These are phyloP conservation scores for Aphanomyces invadans DNA, from an alignment of 352 stramenopile genomes.

Conservation along the genomic window DNA sequence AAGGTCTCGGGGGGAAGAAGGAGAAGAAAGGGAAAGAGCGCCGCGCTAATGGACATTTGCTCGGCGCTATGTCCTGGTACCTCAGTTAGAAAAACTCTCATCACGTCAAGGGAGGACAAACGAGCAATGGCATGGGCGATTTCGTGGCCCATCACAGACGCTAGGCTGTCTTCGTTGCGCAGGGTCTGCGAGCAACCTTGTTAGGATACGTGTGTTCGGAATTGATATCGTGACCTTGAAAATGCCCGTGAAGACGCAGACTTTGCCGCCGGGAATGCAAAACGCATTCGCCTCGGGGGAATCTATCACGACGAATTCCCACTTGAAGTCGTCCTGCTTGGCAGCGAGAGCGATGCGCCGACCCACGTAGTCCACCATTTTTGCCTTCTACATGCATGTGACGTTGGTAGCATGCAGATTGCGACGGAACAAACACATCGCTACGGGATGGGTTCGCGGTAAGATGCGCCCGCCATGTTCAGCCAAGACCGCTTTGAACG, in stretches of 20 bases:
- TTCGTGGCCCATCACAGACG: conserved; percentile 65
- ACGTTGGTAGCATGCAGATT: too few relatives aligned
- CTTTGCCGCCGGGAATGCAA: conserved; percentile 57
- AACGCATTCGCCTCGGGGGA: conserved; percentile 64
- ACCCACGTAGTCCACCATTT: conserved; percentile 48
- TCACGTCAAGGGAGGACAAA: conserved; percentile 27
- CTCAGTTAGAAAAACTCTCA: background rate
- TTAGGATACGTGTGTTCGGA: background rate
- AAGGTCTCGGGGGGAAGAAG: conserved; percentile 4
- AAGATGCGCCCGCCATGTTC: conserved; percentile 35
- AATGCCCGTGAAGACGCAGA: conserved; percentile 64
- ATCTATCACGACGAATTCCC: conserved; percentile 63
- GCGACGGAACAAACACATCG: background rate
- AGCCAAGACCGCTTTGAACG: conserved; percentile 30
- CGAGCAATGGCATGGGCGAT: conserved; percentile 55
- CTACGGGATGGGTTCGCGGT: conserved; percentile 40
- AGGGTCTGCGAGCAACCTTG: conserved; percentile 27
- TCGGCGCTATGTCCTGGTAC: conserved; percentile 61
- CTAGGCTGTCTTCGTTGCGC: conserved; percentile 48
- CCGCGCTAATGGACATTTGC: conserved; percentile 56
- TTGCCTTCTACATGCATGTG: conserved; percentile 36
- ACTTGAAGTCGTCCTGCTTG: conserved; percentile 47
- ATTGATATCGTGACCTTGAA: conserved; percentile 49
- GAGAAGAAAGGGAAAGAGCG: conserved; percentile 27
- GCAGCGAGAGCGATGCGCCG: conserved; percentile 42